phyloP scores from a whole-genome alignment of 2,329 filamentous ascomycete species.

The Fusarium verrucosum region DNA sequence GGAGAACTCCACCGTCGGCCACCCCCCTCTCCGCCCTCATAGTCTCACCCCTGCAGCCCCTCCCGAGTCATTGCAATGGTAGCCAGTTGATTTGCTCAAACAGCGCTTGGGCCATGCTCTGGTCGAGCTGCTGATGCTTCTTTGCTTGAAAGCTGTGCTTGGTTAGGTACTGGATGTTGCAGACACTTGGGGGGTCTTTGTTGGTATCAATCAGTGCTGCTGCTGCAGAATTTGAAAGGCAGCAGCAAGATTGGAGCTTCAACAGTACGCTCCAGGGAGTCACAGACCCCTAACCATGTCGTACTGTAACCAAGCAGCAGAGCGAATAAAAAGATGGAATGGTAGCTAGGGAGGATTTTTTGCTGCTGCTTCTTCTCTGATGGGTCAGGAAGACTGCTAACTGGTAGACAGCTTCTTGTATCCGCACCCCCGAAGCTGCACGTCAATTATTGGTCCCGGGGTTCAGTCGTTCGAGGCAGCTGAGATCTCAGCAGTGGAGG shows the following conservation, averaged over 20 bases:
- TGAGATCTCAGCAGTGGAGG: conserved; percentile 40
- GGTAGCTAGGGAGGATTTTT: conserved; percentile 16
- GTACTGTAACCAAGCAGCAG: conserved; percentile 22
- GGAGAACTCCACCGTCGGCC: conserved; percentile 30
- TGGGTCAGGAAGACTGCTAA: conserved; percentile 39
- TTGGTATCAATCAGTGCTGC: neutral
- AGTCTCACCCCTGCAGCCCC: conserved; percentile 40
- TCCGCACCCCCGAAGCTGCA: conserved; percentile 41
- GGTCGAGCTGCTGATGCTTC: conserved; percentile 39
- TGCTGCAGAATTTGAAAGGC: conserved; percentile 18
- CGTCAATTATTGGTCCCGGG: conserved; percentile 38
- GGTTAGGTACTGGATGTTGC: conserved; percentile 19
- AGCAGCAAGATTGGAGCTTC: conserved; percentile 39
- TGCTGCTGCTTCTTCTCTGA: conserved; percentile 32
- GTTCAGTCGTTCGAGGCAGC: conserved; percentile 45
- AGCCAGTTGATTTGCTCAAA: conserved; percentile 45
- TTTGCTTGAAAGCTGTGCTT: conserved; percentile 28
- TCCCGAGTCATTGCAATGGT: conserved; percentile 47
- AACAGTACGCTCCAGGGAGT: conserved; percentile 20
- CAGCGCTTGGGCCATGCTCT: conserved; percentile 40
- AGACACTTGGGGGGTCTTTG: conserved; percentile 7
- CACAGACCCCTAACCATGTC: conserved; percentile 9
- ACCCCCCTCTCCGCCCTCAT: conserved; percentile 33
- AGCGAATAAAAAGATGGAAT: conserved; percentile 29
- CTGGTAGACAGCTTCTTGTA: conserved; percentile 41